These are phyloP conservation scores for Fomitopsis schrenkii DNA, from an alignment of 1,284 basidiomycete genomes.

Conservation along the genomic window DNA sequence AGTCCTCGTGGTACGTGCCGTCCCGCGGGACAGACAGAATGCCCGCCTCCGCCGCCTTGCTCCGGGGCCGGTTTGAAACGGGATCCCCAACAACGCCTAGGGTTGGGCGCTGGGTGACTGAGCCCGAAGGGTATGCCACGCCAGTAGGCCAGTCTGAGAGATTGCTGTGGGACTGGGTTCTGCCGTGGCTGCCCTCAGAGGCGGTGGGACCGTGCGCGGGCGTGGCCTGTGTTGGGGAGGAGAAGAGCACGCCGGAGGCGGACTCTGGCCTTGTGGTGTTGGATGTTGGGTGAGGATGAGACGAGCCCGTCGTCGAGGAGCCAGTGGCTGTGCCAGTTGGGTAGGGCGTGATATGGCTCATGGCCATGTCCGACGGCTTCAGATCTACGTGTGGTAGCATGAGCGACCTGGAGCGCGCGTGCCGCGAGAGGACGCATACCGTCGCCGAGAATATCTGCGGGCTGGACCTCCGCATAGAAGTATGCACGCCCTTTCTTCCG, in stretches of 20 bases:
- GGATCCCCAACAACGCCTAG: neutral
- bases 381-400: neutral
- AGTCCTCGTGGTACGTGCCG: conserved; percentile 11
- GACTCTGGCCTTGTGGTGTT: neutral
- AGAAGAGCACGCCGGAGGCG: neutral
- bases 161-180: too few relatives aligned
- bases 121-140: neutral
- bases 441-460: conserved; percentile 1
- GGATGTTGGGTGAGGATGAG: neutral
- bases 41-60: conserved; percentile 9
- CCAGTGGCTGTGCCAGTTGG: neutral
- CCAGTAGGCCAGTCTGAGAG: too few relatives aligned
- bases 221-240: too few relatives aligned
- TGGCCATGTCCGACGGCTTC: neutral
- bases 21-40: conserved; percentile 6
- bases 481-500: neutral
- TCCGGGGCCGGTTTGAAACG: neutral
- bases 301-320: neutral
- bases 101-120: neutral
- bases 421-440: neutral
- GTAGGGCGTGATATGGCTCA: neutral
- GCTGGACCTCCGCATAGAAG: conserved; percentile 1
- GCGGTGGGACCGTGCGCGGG: too few relatives aligned
- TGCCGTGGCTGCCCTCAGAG: too few relatives aligned
- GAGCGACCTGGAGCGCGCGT: neutral